Evolutionary conservation across 768 basidiomycete species (phyloP), one percentile per base, ranked within the genome.

Genomic region (Tulasnella sp.): DNA sequence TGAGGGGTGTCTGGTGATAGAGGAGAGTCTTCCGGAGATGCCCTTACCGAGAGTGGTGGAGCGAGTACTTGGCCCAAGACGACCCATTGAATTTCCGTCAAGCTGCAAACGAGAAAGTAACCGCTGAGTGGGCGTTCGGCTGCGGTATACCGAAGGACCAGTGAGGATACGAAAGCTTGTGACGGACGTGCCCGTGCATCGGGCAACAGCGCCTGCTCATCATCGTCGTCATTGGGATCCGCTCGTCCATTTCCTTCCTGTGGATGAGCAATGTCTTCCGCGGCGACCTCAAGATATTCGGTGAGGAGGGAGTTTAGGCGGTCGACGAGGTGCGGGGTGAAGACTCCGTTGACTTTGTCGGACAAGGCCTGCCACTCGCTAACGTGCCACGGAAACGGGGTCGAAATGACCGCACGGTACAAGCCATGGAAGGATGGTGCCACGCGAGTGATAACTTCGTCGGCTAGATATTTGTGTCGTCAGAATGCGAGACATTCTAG

Each of bases 71-170:
- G 94, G 4, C 93, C 91, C 32, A 96, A 88, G 26, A 93, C 87
- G 6, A 93, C 95, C 91, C 93, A 94, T 81, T 92, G 89, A 57
- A 90, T 91, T 83, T 95, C 93, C 81, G 93, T 89, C 70, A 93
- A 90, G 82, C 94, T 95, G 83, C 94, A 96, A n/a, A 95, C 90
- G 76, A 93, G 88, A 81, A 96, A 95, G 82, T 94, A 94, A 13
- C 94, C 93, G 75, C 91, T 94, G 20, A 96, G 85, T 16, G 95
- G 94, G 7, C 94, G 88, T 11, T 91, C 92, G 77, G 88, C 88
- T 11, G 89, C 86, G 23, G 92, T 88, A 84, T 93, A 98, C 75
- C 92, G 91, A 39, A 90, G 88, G 81, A 81, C 83, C 74, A 75
- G 83, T 80, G 35, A 83, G 82, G 32, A 84, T 82, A 13, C 83